Conservation (phyloP, 1,139 yeast genomes). For the Saccharomyces hybrid region DNA sequence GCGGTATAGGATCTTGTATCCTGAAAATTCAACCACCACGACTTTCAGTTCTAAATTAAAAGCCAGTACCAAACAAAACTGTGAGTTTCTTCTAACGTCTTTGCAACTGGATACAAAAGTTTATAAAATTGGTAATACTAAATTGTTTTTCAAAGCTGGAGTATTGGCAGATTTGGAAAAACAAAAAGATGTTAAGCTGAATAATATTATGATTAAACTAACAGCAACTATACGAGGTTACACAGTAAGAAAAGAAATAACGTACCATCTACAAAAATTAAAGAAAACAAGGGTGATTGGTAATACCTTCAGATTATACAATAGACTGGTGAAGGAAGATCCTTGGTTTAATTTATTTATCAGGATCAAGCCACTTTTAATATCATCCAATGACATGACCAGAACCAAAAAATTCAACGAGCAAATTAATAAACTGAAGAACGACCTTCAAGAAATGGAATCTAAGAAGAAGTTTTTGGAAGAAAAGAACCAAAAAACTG, state of each 20-base stretch:
- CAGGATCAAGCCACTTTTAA: constrained; percentile 68
- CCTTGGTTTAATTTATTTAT: constrained; percentile 78
- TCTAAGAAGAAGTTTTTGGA: constrained; percentile 29
- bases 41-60: constrained; percentile 33
- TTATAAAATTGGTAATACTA: constrained; percentile 71
- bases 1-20: constrained; percentile 59
- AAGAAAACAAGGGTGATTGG: constrained; percentile 69
- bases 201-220: constrained; percentile 48
- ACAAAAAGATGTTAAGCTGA: constrained; percentile 59
- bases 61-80: constrained; percentile 42
- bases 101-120: constrained; percentile 54
- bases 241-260: constrained; percentile 46
- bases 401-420: constrained; percentile 51
- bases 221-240: constrained; percentile 67
- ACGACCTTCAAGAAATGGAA: constrained; percentile 31
- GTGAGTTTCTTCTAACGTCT: constrained; percentile 57
- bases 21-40: constrained; percentile 4
- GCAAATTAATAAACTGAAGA: constrained; percentile 49
- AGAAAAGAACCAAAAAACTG: constrained; percentile 30
- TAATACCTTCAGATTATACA: constrained; percentile 50
- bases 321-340: constrained; percentile 48
- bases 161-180: constrained; percentile 82
- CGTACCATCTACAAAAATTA: constrained; percentile 46
- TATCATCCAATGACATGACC: constrained; percentile 53
- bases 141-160: constrained; percentile 90